These are phyloP conservation scores for Arthrobotrys sphaeroides DNA, from an alignment of 2,329 filamentous ascomycete genomes.

Conservation along the genomic window DNA sequence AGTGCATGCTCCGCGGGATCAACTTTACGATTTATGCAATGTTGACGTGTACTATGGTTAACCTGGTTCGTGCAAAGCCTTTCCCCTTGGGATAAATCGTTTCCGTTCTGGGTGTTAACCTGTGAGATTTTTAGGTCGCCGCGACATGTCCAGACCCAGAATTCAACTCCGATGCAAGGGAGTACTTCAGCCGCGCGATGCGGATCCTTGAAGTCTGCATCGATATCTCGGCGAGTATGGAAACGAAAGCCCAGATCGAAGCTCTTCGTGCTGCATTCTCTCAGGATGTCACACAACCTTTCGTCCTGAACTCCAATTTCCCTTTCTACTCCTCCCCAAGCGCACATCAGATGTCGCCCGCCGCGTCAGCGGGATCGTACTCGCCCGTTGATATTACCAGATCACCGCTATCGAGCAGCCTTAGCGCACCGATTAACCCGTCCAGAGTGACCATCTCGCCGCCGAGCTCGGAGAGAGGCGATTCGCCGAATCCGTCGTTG, in stretches of 20 bases:
- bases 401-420: conserved; percentile 59
- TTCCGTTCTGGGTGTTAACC: conserved; percentile 44
- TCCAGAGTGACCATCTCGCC: conserved; percentile 60
- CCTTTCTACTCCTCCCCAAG: conserved; percentile 75
- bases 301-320: conserved; percentile 87
- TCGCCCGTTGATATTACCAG: conserved; percentile 66
- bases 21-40: conserved; percentile 96
- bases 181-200: conserved; percentile 94
- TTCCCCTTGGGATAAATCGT: neutral
- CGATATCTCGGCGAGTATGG: conserved; percentile 70
- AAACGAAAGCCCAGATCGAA: conserved; percentile 80
- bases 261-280: conserved; percentile 91
- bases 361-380: conserved; percentile 59
- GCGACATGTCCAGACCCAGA: conserved; percentile 92
- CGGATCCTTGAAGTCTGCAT: conserved; percentile 87
- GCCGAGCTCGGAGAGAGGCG: conserved; percentile 66
- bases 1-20: conserved; percentile 92
- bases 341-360: conserved; percentile 68
- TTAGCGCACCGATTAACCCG: conserved; percentile 57
- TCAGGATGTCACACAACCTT: conserved; percentile 81
- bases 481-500: conserved; percentile 74
- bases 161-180: conserved; percentile 81
- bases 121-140: conserved; percentile 72
- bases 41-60: conserved; percentile 89
- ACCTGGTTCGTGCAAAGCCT: conserved; percentile 74